Conservation (phyloP, 2,329 filamentous ascomycete species). For the Escovopsis sp. region DNA sequence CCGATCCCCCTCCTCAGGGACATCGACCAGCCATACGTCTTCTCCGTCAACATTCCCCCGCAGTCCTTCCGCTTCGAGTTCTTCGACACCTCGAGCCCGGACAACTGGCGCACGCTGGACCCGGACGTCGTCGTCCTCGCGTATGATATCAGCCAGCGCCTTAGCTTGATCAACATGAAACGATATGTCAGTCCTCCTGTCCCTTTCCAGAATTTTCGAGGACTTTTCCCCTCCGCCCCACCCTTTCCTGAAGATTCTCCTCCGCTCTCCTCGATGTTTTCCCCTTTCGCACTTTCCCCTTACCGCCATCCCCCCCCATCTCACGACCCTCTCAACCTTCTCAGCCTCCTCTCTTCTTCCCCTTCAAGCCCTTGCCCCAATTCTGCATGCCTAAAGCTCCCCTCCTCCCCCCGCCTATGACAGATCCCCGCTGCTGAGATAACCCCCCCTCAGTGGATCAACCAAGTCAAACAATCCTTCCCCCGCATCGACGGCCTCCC, state of each 20-base stretch:
- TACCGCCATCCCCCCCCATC: not conserved
- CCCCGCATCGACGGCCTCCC: slow-evolving; percentile 32
- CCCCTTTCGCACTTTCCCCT: too few species aligned
- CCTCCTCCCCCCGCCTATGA: too few species aligned
- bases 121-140: slow-evolving; percentile 45
- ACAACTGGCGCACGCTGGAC: slow-evolving; percentile 41
- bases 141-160: slow-evolving; percentile 44
- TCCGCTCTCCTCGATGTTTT: too few species aligned
- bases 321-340: not conserved
- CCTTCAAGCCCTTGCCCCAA: not conserved
- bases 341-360: slow-evolving; percentile 1
- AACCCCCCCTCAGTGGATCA: slow-evolving; percentile 34
- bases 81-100: slow-evolving; percentile 42
- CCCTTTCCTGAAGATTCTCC: too few species aligned
- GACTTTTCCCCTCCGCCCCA: too few species aligned
- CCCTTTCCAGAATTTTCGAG: too few species aligned
- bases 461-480: slow-evolving; percentile 35
- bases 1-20: slow-evolving; percentile 37
- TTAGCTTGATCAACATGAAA: slow-evolving; percentile 43
- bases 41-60: slow-evolving; percentile 30
- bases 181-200: slow-evolving; percentile 29
- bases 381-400: too few species aligned
- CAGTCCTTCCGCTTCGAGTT: slow-evolving; percentile 39
- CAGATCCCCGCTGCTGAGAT: too few species aligned
- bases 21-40: slow-evolving; percentile 44